These are phyloP conservation scores for Mycotypha africana DNA, from an alignment of 371 early-diverging fungal species.

Conservation along the genomic window DNA sequence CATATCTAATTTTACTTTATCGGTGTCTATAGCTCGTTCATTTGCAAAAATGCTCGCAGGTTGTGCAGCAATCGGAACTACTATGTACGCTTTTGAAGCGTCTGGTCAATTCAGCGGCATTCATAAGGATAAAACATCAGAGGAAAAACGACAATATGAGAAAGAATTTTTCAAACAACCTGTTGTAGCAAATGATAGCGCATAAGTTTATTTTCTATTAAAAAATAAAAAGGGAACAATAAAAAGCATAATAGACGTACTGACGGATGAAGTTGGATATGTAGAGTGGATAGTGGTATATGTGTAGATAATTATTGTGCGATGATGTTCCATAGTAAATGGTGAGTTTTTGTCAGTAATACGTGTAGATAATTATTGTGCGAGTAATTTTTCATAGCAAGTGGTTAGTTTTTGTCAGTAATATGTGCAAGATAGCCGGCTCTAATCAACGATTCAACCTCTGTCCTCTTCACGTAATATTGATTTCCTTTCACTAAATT, in stretches of 20 bases:
- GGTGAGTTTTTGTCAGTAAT: background rate
- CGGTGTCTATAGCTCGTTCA: conserved; percentile 40
- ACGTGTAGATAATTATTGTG: too few species aligned
- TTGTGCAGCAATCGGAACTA: conserved; percentile 63
- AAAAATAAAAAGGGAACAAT: too few species aligned
- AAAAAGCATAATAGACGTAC: too few species aligned
- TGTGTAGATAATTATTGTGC: too few species aligned
- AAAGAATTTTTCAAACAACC: conserved; percentile 45
- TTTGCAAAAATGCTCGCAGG: conserved; percentile 54
- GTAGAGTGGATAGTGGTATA: too few species aligned
- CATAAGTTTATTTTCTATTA: too few species aligned
- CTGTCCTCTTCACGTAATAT: conserved; percentile 78
- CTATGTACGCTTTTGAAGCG: conserved; percentile 69
- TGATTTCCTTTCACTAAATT: conserved; percentile 72
- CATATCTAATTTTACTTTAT: too few species aligned
- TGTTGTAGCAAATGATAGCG: too few species aligned
- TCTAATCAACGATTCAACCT: conserved; percentile 84
- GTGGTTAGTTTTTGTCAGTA: too few species aligned
- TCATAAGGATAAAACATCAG: conserved; percentile 37
- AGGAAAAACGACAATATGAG: conserved; percentile 48
- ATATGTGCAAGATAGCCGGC: conserved; percentile 78
- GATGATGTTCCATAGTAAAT: too few species aligned
- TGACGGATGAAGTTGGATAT: too few species aligned
- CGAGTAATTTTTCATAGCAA: too few species aligned
- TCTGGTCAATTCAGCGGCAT: conserved; percentile 60